Conservation (phyloP, 2,329 filamentous ascomycete genomes). For the Fusarium verrucosum region DNA sequence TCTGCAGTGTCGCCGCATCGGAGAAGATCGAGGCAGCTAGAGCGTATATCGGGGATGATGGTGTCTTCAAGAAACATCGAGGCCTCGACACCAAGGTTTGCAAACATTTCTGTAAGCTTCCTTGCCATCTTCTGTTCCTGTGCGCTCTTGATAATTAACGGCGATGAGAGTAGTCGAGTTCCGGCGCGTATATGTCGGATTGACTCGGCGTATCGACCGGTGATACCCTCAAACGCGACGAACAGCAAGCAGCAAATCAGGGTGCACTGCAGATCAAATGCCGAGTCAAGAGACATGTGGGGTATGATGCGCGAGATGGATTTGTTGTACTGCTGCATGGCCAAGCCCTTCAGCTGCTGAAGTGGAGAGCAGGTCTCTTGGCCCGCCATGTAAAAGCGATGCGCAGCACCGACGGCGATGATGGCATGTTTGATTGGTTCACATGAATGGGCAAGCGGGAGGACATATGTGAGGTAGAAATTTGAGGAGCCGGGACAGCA, state of each 20-base stretch:
- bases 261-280: constrained; percentile 28
- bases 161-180: constrained; percentile 17
- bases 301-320: constrained; percentile 33
- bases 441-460: constrained; percentile 25
- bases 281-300: constrained; percentile 18
- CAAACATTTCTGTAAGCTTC: constrained; percentile 38
- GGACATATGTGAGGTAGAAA: constrained; percentile 22
- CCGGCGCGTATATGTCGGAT: constrained; percentile 36
- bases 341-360: constrained; percentile 27
- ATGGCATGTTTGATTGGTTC: constrained; percentile 26
- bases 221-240: constrained; percentile 37
- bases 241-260: constrained; percentile 38
- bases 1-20: neutral
- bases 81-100: constrained; percentile 24
- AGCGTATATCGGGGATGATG: constrained; percentile 5
- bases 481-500: constrained; percentile 16
- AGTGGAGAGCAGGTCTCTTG: constrained; percentile 24
- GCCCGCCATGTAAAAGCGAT: constrained; percentile 28
- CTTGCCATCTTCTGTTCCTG: constrained; percentile 7
- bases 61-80: constrained; percentile 36
- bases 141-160: neutral
- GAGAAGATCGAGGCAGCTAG: neutral
- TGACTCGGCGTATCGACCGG: constrained; percentile 34
- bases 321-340: constrained; percentile 38
- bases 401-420: constrained; percentile 30